Conservation (phyloP, 345 rosid genomes). For the Eucalyptus virginea region DNA sequence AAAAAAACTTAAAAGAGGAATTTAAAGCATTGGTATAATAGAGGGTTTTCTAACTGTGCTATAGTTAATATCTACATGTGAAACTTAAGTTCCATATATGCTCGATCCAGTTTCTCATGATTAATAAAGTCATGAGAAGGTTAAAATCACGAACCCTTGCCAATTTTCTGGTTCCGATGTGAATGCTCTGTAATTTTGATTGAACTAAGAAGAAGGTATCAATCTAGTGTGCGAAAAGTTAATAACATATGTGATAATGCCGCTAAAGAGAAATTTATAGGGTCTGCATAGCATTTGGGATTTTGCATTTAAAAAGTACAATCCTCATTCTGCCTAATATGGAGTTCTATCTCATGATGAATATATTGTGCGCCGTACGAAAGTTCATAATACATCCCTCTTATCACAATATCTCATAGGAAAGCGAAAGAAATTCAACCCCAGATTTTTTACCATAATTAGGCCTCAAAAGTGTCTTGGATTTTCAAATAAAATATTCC, state of each 20-base stretch:
- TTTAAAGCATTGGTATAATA: background rate
- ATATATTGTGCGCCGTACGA: background rate
- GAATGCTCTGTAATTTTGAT: background rate
- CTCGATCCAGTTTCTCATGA: background rate
- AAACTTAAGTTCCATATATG: background rate
- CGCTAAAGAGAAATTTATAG: background rate
- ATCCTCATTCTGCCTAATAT: too few relatives aligned
- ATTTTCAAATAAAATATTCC: too few relatives aligned
- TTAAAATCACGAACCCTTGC: background rate
- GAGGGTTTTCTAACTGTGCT: background rate
- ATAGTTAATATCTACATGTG: background rate
- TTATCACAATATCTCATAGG: background rate
- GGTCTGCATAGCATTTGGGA: fast-evolving
- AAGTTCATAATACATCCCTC: background rate
- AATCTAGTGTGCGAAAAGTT: background rate
- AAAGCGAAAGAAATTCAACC: background rate
- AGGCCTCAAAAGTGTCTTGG: too few relatives aligned
- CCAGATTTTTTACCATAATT: background rate
- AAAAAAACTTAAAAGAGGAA: background rate
- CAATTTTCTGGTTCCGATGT: background rate
- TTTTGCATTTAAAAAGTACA: background rate
- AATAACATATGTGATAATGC: fast-evolving
- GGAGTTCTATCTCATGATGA: background rate
- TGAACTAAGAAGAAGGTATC: background rate
- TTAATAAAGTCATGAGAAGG: background rate